Percentiles rank a stretch among this genome's conserved stretches.
phyloP scores from a whole-genome alignment of 345 rosid genomes.

The Hibiscus syriacus region DNA sequence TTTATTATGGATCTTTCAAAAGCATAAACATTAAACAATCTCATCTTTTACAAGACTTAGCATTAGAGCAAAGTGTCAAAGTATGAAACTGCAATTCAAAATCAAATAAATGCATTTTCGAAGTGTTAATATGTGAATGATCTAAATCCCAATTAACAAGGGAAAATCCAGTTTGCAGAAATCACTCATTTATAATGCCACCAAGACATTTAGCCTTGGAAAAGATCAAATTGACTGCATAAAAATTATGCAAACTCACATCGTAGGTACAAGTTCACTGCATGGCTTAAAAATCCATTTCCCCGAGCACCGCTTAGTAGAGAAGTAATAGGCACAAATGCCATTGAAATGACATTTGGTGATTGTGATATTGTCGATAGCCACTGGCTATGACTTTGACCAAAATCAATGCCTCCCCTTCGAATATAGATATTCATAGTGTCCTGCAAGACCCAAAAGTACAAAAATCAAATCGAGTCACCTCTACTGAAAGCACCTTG shows the following conservation, averaged over 20 bases:
- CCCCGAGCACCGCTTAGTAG: constrained; percentile 74
- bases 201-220: not conserved
- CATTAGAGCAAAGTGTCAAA: too few relatives aligned
- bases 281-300: constrained; percentile 80
- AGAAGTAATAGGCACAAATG: constrained; percentile 85
- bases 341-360: constrained; percentile 79
- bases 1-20: too few relatives aligned
- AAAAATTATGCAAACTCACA: constrained; percentile 40
- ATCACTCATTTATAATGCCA: not conserved
- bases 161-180: not conserved
- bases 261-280: constrained; percentile 85
- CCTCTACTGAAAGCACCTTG: not conserved
- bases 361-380: constrained; percentile 72
- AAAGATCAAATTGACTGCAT: not conserved
- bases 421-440: constrained; percentile 38
- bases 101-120: not conserved
- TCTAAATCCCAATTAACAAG: not conserved
- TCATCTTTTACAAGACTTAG: too few relatives aligned
- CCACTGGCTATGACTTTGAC: constrained; percentile 80
- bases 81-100: not conserved
- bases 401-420: constrained; percentile 67
- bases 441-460: constrained; percentile 4
- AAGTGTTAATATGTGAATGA: not conserved
- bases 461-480: not conserved
- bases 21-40: too few relatives aligned